phyloP scores from a whole-genome alignment of 1,284 basidiomycete species.

The Marasmius fiardii region DNA sequence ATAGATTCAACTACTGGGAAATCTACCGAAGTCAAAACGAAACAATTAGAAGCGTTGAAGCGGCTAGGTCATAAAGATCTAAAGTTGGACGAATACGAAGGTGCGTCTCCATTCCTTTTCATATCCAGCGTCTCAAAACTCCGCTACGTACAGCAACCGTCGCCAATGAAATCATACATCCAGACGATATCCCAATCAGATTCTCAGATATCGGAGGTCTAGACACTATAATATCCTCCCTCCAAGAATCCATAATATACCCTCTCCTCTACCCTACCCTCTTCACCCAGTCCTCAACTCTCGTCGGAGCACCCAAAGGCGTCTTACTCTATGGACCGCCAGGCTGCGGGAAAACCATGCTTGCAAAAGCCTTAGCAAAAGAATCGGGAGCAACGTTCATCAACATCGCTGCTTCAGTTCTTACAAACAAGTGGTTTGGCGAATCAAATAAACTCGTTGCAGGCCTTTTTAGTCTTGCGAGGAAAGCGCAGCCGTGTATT shows the following conservation, averaged over 20 bases:
- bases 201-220: slow-evolving; percentile 95
- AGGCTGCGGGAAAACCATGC: slow-evolving; percentile 94
- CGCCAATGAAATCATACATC: slow-evolving; percentile 82
- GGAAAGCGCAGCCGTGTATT: slow-evolving; percentile 81
- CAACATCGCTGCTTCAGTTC: slow-evolving; percentile 78
- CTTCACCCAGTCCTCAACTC: slow-evolving; percentile 73
- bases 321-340: slow-evolving; percentile 90
- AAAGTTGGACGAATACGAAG: slow-evolving; percentile 78
- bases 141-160: slow-evolving; percentile 67
- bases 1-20: slow-evolving; percentile 38
- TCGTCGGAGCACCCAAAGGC: slow-evolving; percentile 74
- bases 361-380: slow-evolving; percentile 93
- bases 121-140: slow-evolving; percentile 2
- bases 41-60: slow-evolving; percentile 69
- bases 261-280: slow-evolving; percentile 91
- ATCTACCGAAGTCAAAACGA: slow-evolving; percentile 64
- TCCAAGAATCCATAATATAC: slow-evolving; percentile 96
- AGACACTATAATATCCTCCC: slow-evolving; percentile 86
- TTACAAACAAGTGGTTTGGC: slow-evolving; percentile 96
- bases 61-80: slow-evolving; percentile 71
- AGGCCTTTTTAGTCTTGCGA: slow-evolving; percentile 87
- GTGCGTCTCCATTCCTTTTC: slow-evolving; percentile 38
- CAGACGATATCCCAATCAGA: slow-evolving; percentile 75
- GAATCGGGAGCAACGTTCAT: slow-evolving; percentile 98
- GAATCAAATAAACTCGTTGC: slow-evolving; percentile 98